phyloP scores from a whole-genome alignment of 495 filamentous ascomycete genomes.

The Xylaria palmicola region DNA sequence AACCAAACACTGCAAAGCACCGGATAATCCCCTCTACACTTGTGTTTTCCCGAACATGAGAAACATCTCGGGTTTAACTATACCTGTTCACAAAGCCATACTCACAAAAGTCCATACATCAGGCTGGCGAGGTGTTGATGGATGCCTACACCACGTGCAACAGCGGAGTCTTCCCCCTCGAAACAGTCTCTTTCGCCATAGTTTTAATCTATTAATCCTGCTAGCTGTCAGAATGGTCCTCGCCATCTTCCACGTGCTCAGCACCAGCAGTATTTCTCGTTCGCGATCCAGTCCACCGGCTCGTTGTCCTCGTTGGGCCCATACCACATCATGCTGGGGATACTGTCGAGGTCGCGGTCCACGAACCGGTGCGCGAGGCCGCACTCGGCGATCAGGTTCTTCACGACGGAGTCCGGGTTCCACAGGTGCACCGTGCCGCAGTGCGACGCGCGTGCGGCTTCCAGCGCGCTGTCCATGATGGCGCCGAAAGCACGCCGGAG shows the following conservation, averaged over 20 bases:
- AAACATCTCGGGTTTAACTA: too few species aligned
- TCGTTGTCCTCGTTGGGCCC: slow-evolving; percentile 39
- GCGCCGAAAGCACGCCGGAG: slow-evolving; percentile 59
- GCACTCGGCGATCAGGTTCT: slow-evolving; percentile 36
- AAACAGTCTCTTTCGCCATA: too few species aligned
- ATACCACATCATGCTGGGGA: slow-evolving; percentile 56
- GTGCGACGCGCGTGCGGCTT: slow-evolving; percentile 44
- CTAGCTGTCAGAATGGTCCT: background rate
- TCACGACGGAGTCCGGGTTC: slow-evolving; percentile 45
- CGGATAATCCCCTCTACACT: too few species aligned
- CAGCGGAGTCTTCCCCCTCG: too few species aligned
- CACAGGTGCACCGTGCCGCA: slow-evolving; percentile 48
- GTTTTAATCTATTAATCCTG: too few species aligned
- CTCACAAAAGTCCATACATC: too few species aligned
- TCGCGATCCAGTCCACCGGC: slow-evolving; percentile 77
- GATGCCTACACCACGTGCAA: too few species aligned
- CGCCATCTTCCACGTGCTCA: slow-evolving; percentile 31
- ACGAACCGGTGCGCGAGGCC: slow-evolving; percentile 43
- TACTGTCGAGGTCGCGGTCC: slow-evolving; percentile 50
- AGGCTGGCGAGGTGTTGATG: too few species aligned
- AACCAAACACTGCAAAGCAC: too few species aligned
- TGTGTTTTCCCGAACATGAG: too few species aligned
- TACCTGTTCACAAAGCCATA: too few species aligned
- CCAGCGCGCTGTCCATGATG: slow-evolving; percentile 40
- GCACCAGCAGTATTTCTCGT: slow-evolving; percentile 96